Base-by-base conservation (phyloP, 1,284 basidiomycete species). In the Hemileccinum hortonii region DNA sequence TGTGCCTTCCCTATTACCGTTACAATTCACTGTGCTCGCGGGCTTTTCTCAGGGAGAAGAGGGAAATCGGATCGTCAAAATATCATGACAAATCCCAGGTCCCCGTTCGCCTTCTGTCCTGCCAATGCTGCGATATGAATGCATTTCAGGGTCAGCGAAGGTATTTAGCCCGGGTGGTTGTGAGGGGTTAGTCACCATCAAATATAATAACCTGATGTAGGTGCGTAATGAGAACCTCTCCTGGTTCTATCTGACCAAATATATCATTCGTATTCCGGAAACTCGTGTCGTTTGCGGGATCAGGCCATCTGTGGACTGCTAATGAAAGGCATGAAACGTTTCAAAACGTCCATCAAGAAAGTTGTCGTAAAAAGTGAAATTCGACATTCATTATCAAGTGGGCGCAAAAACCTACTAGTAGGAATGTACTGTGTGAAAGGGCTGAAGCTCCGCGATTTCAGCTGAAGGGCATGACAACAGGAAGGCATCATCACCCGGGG, bases 261-360 rank as follows among this genome's bases (percentile, higher is more conserved):
- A 44, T 39, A 35, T 37, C 4, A 19, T 39, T 8, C 4, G 22
- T 14, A 26, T 44, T 57, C 47, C 29, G 14, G 57, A 51, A 61
- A 46, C 7, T 35, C 15, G 16, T 21, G 16, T 30, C 8, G 18
- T 41, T 18, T 38, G 24, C 2, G 7, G 30, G 35, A 44, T 61
- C 39, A 43, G 32, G n/a, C 35, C 22, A 39, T 29, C 44, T 48
- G 8, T 26, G 26, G 26, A 8, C 8, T 26, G 39, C 35, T 26
- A 21, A 18, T 19, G 21, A 43, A 54, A 36, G 15, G 38, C 29
- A 32, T 18, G 42, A 32, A 32, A 33, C 11, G 8, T 37, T 37
- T 26, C 40, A 11, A 30, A 42, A 21, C 9, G 26, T 10, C 29
- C 33, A 10, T 44, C 19, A 12, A 38, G 32, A 42, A 40, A n/a